Evolutionary conservation across 2,329 filamentous ascomycete species (phyloP), one percentile per base, ranked within the genome.

Genomic region (Epichloe gansuensis): DNA sequence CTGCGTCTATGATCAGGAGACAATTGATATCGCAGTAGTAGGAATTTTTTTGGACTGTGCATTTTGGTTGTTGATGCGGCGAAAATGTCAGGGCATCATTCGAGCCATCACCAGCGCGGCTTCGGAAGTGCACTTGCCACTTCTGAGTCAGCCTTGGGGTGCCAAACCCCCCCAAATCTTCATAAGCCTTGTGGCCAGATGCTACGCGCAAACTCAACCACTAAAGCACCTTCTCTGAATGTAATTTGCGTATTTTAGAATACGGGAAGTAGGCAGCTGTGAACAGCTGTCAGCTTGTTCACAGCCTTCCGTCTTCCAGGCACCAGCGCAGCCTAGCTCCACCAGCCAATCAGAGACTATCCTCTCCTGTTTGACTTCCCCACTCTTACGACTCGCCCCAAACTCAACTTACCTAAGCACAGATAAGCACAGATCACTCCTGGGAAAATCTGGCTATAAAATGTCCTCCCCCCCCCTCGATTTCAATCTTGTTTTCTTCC

Each of bases 401-500:
- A 49, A 15, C 27, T 11, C 31, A 31, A n/a, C 44, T 52, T 57
- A 55, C 45, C 52, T 53, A 54, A 55, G 50, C 48, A 39, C 13
- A 25, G 13, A 31, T 54, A 54, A 55, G 50, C 48, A 39, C 13
- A 31, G 13, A 31, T 54, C 42, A 21, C 41, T 17, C 43, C 3
- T 11, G 2, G 25, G 7, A 15, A 35, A 39, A 35, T 40, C 12
- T 15, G 12, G 31, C 44, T 70, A 71, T 70, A 71, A 69, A 72
- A 58, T 0, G 34, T 36, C 42, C 47, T 36, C 57, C 31, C 38
- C 52, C 57, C 58, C 56, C 54, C 61, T 3, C 34, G 1, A 21
- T 62, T 69, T 67, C 55, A 53, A 12, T 23, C 34, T 61, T 64
- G 57, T 66, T 69, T 69, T 66, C 36, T 68, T 65, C 61, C 69